phyloP scores from a whole-genome alignment of 352 stramenopile species.

The Pythium folliculosum region DNA sequence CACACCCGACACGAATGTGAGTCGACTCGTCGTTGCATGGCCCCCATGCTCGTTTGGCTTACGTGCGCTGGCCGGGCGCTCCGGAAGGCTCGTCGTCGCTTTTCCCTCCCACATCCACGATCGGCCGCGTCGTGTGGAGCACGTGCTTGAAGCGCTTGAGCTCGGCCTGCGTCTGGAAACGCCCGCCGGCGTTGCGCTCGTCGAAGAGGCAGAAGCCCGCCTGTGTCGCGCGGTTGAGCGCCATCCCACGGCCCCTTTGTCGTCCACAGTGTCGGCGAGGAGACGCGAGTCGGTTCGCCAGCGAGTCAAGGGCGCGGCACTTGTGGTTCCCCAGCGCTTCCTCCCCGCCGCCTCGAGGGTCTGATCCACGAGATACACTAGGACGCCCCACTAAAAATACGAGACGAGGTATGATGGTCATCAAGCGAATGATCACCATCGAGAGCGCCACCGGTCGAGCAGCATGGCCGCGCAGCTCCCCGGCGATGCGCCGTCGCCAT shows the following conservation, averaged over 20 bases:
- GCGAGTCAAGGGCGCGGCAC: too few relatives aligned
- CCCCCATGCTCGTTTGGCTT: too few relatives aligned
- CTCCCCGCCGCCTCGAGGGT: too few relatives aligned
- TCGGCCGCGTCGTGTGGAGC: conserved; percentile 46
- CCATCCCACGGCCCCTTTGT: conserved; percentile 31
- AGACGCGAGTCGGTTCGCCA: too few relatives aligned
- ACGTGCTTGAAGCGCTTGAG: conserved; percentile 80
- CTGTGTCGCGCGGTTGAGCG: conserved; percentile 63
- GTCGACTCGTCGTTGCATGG: too few relatives aligned
- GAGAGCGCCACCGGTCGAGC: neutral
- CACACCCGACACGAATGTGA: too few relatives aligned
- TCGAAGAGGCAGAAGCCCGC: conserved; percentile 76
- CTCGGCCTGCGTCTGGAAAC: conserved; percentile 75
- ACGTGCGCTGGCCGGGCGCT: conserved; percentile 45
- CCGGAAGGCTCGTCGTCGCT: conserved; percentile 39
- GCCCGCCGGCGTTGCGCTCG: conserved; percentile 71
- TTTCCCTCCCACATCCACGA: conserved; percentile 62
- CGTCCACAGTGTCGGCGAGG: too few relatives aligned
- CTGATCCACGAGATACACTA: too few relatives aligned
- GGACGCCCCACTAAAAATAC: neutral
- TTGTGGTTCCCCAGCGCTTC: too few relatives aligned
- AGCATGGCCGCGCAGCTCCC: neutral
- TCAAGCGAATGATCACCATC: neutral
- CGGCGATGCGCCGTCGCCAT: conserved; percentile 15
- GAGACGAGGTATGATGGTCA: too few relatives aligned